phyloP scores from a whole-genome alignment of 176 grass and related monocot species.

The Dactylis glomerata region DNA sequence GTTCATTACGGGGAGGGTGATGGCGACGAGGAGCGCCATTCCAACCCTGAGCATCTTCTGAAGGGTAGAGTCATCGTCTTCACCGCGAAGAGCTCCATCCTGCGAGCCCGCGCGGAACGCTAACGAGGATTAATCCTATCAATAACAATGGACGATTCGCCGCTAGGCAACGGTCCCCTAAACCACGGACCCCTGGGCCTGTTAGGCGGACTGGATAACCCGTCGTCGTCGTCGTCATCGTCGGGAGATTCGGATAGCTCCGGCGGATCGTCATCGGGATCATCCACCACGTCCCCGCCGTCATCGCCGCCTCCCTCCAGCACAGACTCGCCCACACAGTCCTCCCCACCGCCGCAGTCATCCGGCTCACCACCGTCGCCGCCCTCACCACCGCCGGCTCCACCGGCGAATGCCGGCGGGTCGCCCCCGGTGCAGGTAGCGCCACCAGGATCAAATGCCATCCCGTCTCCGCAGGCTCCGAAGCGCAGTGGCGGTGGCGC shows the following conservation, averaged over 20 bases:
- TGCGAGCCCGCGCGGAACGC: not conserved
- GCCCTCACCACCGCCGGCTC: conserved; percentile 1
- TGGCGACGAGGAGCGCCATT: conserved; percentile 10
- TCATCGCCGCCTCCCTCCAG: not conserved
- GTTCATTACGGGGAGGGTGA: conserved; percentile 24
- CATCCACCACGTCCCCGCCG: not conserved
- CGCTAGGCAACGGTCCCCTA: not conserved
- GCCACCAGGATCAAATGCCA: not conserved
- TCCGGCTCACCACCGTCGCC: not conserved
- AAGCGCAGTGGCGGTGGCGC: conserved; percentile 10
- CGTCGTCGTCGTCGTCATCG: not conserved
- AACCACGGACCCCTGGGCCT: not conserved
- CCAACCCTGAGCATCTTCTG: not conserved
- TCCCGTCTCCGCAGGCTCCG: conserved; percentile 7
- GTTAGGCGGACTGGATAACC: not conserved
- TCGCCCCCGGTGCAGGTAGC: not conserved
- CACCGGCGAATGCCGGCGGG: not conserved
- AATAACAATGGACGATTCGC: conserved; percentile 22
- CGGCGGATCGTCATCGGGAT: conserved; percentile 2
- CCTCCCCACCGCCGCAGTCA: conserved; percentile 22
- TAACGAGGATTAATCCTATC: not conserved
- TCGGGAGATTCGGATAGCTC: not conserved
- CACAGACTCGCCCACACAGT: conserved; percentile 15
- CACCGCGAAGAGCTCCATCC: conserved; percentile 33
- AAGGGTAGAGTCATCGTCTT: conserved; percentile 44